Evolutionary conservation across 495 filamentous ascomycete genomes (phyloP), one percentile per base, ranked within the genome.

Genomic region (Recurvomyces mirabilis): DNA sequence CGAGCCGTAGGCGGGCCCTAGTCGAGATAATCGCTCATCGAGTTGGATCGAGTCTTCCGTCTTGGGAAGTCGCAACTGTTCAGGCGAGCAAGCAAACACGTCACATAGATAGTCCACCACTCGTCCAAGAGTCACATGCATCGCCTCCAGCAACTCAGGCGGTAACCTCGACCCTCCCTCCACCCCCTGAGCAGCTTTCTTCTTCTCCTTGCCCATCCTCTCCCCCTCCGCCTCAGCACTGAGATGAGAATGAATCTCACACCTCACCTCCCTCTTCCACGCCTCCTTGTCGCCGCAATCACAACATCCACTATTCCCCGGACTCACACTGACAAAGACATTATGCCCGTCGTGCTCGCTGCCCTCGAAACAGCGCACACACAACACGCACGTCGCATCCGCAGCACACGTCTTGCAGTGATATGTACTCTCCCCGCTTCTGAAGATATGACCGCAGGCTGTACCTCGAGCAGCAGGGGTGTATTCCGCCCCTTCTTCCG

Each of bases 381-480:
- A 67, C 13, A 67, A 46, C n/a, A 67, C 64, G 46, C 64, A 67
- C 2, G 62, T 65, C 17, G 58, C 82, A 76, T 63, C 84, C 79
- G 63, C 85, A 25, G 83, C 84, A 59, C 91, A 98, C 14, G 89
- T 95, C 47, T 84, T 81, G 70, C 91, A 98, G 38, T 81, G 75
- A 55, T 95, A 98, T 28, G 87, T 86, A 30, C 87, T 85, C 65
- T 98, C 91, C 1, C 88, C 91, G 21, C 70, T 70, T 60, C 84
- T 82, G 70, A 96, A 93, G 49, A 98, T 96, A 67, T 98, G 91
- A 6, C 91, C 91, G 59, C 91, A 98, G n/a, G 84, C 78, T 60
- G 89, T 93, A 38, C 91, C 91, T 53, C 88, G 75, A 33, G 93
- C 91, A 23, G 81, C 82, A 49, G 85, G 84, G 38, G 84, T 93